Percentiles rank a stretch among this genome's conserved stretches.
Conservation (phyloP, 164 flowering plant species). For the Liriodendron chinense region DNA sequence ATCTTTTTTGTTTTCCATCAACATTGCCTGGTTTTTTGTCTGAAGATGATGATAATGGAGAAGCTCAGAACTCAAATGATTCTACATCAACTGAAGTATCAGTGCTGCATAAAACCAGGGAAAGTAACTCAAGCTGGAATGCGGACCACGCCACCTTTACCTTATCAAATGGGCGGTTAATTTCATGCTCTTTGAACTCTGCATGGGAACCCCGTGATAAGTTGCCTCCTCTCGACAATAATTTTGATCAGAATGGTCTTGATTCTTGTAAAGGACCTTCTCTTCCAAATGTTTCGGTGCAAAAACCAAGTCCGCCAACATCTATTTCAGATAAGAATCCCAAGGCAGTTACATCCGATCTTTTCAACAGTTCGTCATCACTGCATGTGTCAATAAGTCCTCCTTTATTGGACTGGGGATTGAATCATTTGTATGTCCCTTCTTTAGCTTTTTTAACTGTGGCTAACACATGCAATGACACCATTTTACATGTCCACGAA, state of each 20-base stretch:
- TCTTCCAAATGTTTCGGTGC: conserved; percentile 15
- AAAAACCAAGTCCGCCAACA: neutral
- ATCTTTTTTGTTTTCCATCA: conserved; percentile 62
- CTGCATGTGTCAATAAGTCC: conserved; percentile 59
- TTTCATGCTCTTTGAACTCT: conserved; percentile 50
- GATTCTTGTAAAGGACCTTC: conserved; percentile 37
- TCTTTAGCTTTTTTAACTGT: conserved; percentile 61
- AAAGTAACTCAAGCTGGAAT: conserved; percentile 41
- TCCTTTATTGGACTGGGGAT: conserved; percentile 68
- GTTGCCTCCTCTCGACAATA: conserved; percentile 15
- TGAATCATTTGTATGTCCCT: conserved; percentile 49
- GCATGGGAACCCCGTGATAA: conserved; percentile 23
- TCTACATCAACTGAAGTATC: conserved; percentile 22
- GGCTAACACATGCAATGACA: conserved; percentile 48
- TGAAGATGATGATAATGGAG: conserved; percentile 19
- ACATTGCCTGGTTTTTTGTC: conserved; percentile 40
- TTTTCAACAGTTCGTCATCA: conserved; percentile 29
- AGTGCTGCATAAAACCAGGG: conserved; percentile 9
- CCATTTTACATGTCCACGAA: conserved; percentile 53
- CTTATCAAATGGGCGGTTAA: conserved; percentile 37
- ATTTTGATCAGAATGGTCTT: conserved; percentile 22
- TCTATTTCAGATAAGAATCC: conserved; percentile 21
- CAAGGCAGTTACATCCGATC: conserved; percentile 23
- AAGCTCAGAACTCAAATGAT: conserved; percentile 21
- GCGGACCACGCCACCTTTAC: conserved; percentile 31